Evolutionary conservation across 495 filamentous ascomycete species (phyloP), one percentile per base, ranked within the genome.

Genomic region (Elaphomyces granulatus): DNA sequence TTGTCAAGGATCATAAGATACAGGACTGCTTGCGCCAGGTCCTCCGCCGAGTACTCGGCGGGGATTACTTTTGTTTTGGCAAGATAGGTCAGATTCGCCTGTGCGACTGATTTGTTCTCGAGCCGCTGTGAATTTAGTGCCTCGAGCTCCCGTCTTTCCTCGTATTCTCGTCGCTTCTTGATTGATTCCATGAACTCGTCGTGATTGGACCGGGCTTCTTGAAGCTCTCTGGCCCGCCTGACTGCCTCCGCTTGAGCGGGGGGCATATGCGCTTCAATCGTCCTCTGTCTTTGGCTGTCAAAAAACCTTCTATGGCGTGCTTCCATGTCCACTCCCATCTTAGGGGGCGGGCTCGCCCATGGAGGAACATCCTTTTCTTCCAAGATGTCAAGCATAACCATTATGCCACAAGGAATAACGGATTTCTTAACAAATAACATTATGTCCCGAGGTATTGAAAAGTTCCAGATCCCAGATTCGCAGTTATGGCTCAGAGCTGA

Each of bases 371-470:
- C 54, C 1, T 55, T 55, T 46, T 71, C 65, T 38, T 68, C 59
- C 4, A 76, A 59, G 0, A 72, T 44, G 35, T 52, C 60, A 1
- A 78, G 58, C 6, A 76, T 44, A 3, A 76, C 74, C 23, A 81
- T 58, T 36, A 81, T 57, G 20, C 75, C 77, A 57, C 74, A 78
- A 2, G 77, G 77, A 2, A 81, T 60, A 4, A 68, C 68, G 32
- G 70, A 67, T 12, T 60, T 60, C 3, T 64, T 59, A 12, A 69
- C 54, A 38, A 79, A 70, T 3, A 56, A 37, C 1, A 74, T 48
- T 28, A 78, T 59, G 20, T 62, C 56, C 33, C 67, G 60, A 1
- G 75, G 71, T 41, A 77, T 73, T 39, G 67, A 61, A 58, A 72
- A 78, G 49, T 66, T 72, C 74, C 74, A 79, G 17, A 79, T 60